Conservation (phyloP, 2,329 filamentous ascomycete species). For the Clonostachys rosea region DNA sequence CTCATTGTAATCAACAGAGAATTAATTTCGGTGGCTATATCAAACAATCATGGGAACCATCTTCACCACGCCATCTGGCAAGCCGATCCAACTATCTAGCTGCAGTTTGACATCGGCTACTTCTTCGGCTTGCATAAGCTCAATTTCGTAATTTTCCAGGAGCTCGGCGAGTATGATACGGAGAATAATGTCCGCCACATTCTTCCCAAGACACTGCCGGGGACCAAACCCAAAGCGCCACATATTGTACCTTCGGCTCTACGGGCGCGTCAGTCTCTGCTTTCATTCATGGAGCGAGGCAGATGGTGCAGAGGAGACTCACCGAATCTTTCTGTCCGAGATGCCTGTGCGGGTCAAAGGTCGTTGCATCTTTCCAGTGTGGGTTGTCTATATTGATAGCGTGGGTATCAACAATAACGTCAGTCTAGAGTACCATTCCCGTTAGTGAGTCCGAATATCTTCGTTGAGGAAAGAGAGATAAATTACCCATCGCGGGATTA, state of each 20-base stretch:
- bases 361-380: conserved; percentile 29
- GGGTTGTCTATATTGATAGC: conserved; percentile 31
- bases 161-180: background rate
- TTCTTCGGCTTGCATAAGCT: background rate
- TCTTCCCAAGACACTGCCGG: conserved; percentile 34
- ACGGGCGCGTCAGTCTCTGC: conserved; percentile 7
- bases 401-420: conserved; percentile 35
- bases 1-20: no score
- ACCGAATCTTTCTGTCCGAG: conserved; percentile 12
- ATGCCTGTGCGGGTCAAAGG: conserved; percentile 23
- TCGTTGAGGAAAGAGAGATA: no score
- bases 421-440: conserved; percentile 10
- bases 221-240: conserved; percentile 42
- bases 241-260: conserved; percentile 21
- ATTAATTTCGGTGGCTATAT: no score
- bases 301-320: conserved; percentile 5
- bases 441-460: no score
- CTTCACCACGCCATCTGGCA: no score
- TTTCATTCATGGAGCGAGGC: no score
- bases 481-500: conserved; percentile 18
- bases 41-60: no score
- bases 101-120: no score
- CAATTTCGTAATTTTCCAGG: background rate
- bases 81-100: no score
- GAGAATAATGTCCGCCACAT: conserved; percentile 29